Conservation (phyloP, 352 stramenopile species). For the Globisporangium canariense region DNA sequence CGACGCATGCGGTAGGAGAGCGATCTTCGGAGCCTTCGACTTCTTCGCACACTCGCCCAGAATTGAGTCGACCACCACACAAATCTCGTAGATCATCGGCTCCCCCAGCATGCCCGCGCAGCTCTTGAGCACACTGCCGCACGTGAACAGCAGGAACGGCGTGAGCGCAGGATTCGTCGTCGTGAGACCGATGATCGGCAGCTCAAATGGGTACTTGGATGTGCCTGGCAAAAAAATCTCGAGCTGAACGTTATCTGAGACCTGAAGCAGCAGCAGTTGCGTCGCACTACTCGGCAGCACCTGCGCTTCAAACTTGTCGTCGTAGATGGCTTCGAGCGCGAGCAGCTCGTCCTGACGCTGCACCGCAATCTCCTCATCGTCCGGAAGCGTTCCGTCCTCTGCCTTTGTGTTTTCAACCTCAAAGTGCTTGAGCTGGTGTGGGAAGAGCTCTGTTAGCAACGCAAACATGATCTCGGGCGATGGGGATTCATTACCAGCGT, state of each 20-base stretch:
- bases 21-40: conserved; percentile 25
- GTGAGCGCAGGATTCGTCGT: conserved; percentile 34
- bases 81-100: conserved; percentile 81
- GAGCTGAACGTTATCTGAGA: conserved; percentile 44
- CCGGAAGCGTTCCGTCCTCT: conserved; percentile 1
- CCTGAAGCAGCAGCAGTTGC: conserved; percentile 43
- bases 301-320: conserved; percentile 51
- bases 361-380: conserved; percentile 42
- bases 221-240: conserved; percentile 48
- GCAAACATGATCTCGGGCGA: conserved; percentile 33
- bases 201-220: conserved; percentile 74
- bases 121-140: conserved; percentile 47
- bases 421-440: conserved; percentile 42
- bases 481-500: conserved; percentile 28
- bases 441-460: conserved; percentile 40
- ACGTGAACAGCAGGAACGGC: conserved; percentile 43
- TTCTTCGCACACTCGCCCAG: conserved; percentile 32
- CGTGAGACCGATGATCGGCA: conserved; percentile 52
- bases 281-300: conserved; percentile 20
- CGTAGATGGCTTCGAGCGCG: conserved; percentile 81
- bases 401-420: conserved; percentile 17
- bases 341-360: conserved; percentile 75
- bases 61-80: conserved; percentile 58
- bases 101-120: conserved; percentile 55
- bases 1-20: conserved; percentile 26